phyloP scores from a whole-genome alignment of 2,329 filamentous ascomycete genomes.

The Cercospora sp. region DNA sequence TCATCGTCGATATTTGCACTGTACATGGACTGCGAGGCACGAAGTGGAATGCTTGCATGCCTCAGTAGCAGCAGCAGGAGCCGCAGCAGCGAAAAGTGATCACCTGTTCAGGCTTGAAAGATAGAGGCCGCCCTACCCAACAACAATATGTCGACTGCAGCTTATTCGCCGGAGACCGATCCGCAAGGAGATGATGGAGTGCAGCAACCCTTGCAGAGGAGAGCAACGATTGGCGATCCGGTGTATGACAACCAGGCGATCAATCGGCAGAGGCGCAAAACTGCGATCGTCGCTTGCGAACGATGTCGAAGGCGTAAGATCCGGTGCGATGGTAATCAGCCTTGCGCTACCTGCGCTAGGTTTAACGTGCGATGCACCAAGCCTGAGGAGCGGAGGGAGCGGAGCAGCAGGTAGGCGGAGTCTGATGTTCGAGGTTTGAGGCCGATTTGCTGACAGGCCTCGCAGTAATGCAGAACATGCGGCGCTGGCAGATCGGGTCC shows the following conservation, averaged over 20 bases:
- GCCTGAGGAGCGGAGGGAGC: conserved; percentile 20
- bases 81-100: conserved; percentile 5
- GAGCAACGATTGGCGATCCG: conserved; percentile 25
- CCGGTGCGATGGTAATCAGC: conserved; percentile 21
- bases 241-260: conserved; percentile 22
- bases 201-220: conserved; percentile 16
- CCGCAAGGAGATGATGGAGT: conserved; percentile 8
- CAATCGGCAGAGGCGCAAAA: conserved; percentile 19
- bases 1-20: not conserved
- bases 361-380: conserved; percentile 23
- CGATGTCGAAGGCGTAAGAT: conserved; percentile 23
- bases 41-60: conserved; percentile 17
- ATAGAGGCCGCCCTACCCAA: conserved; percentile 9
- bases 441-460: not conserved
- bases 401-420: conserved; percentile 19
- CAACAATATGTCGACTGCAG: conserved; percentile 10
- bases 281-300: conserved; percentile 19
- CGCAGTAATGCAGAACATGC: conserved; percentile 20
- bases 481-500: conserved; percentile 23
- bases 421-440: not conserved
- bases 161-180: conserved; percentile 13
- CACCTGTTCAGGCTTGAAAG: not conserved
- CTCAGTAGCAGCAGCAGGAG: conserved; percentile 3
- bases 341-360: conserved; percentile 23
- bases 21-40: not conserved